Evolutionary conservation across 805 yeast species (phyloP), one percentile per base, ranked within the genome.

Genomic region (Pichia paraexigua): DNA sequence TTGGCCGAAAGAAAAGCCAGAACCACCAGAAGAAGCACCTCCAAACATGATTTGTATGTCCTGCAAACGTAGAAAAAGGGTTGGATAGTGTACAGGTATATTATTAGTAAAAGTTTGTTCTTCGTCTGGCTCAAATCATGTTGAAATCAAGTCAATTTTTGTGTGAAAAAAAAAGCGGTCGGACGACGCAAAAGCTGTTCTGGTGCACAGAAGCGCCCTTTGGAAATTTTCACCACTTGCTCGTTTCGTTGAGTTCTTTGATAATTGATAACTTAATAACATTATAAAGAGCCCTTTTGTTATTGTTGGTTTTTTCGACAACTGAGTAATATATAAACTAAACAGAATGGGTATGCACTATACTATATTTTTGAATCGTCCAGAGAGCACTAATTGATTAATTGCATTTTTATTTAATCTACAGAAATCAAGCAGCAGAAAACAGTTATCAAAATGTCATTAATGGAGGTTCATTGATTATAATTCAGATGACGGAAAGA

Each of bases 1-100:
- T 25, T 39, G 40, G 10, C 53, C 53, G 43, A 47, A 44, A 8
- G 51, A 43, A 39, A 47, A 51, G 10, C 45, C 45, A 6, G 51
- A 41, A 2, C 46, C 40, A 20, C 47, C 47, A 2, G 47, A 17
- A 5, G 46, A 28, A 3, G 43, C 30, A 25, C 47, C 43, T 8
- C 52, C 52, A 45, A 49, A 49, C 52, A 49, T 49, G 39, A 35
- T 35, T 35, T 4, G 1, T 35, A 11, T 35, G 20, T 35, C 13
- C n/a, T 35, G 39, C 20, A n/a, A 10, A 35, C 7, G 39, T 17
- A 9, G n/a, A 35, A 35, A 35, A 17, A 10, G 17, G 12, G 10
- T 6, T n/a, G 6, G 20, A 35, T n/a, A 35, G 47, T 27, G 22
- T 41, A 2, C 46, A 37, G 21, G 39, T 12, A 32, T 10, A 30